Evolutionary conservation across 345 rosid species (phyloP), one percentile per base, ranked within the genome.

Genomic region (Raphanus sativus): DNA sequence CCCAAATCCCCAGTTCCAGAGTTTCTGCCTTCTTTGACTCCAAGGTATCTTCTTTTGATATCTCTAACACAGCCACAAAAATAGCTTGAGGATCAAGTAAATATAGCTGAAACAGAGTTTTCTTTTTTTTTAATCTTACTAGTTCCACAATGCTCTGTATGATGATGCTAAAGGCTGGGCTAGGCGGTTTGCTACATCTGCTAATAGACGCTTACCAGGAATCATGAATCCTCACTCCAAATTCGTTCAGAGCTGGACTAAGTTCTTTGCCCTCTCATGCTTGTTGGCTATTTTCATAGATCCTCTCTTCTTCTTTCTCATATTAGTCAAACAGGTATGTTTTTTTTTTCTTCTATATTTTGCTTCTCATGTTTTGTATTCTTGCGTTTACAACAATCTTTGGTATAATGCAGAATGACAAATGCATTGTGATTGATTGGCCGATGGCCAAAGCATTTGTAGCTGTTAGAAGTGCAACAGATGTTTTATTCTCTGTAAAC

Each of bases 121-220:
- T 76, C 21, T 25, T 0, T 36, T 55, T 16, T 21, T 21, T 21
- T 21, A 21, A 28, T 40, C n/a, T 56, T 76, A 74, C 8, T 86
- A 91, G 98, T 88, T 85, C 73, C 93, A 81, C 52, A 87, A 83
- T 82, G 82, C 74, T 85, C 81, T 92, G 10, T 88, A 90, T 24
- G 97, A 89, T 65, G 97, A 90, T 80, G 97, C 97, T 70, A 86
- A 85, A 86, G 91, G 98, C 15, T 90, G 98, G 90, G 92, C 89
- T 45, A 90, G 75, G 77, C 75, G 89, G 73, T 79, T 84, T 65
- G 33, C 74, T 34, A 77, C 91, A 12, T 81, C 48, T 83, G 9
- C 87, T 58, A 25, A 17, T 60, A 69, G 67, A 24, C 69, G 66
- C 81, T 67, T 89, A 80, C 92, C 86, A 55, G 85, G 91, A 36